Evolutionary conservation across 2,329 filamentous ascomycete species (phyloP), one percentile per base, ranked within the genome.

Genomic region (Alternaria sp.): DNA sequence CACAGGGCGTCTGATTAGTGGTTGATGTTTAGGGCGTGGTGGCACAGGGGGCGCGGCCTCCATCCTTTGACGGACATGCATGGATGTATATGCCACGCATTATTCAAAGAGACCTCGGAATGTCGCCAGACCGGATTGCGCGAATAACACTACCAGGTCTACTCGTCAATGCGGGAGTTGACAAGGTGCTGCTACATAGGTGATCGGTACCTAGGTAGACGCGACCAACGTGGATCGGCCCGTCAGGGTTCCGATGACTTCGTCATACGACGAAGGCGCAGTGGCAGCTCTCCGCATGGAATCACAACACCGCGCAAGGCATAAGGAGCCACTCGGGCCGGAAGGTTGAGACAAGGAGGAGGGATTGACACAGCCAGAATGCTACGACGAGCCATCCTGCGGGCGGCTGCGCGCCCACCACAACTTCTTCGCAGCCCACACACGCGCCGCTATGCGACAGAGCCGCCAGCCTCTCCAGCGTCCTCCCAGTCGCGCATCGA

Each of bases 401-500:
- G 58, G 15, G 43, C 60, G 30, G 45, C 15, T 14, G 33, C 18
- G 26, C 62, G 49, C 37, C 56, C 37, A 23, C 21, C 23, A 43
- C 54, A 37, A 5, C 58, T 46, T 37, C 28, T 51, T 21, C 61
- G 60, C 61, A 60, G 26, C 54, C 62, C 63, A n/a, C 47, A 45
- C 14, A 55, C 44, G 28, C 71, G 71, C 45, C 67, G 46, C 18
- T 72, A 74, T 47, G 60, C 73, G 25, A 64, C 71, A 64, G 55
- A 63, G 37, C 55, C 66, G 26, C 51, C 64, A 57, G 55, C 63
- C 45, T 56, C 69, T 5, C 58, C 67, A 23, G 55, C 71, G 50
- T 61, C 67, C 6, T 69, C 76, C 7, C 73, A 76, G 61, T 72
- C 75, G 18, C 78, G 75, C 55, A 75, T 79, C 47, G 70, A 71